A percentile compares a stretch with the other conserved stretches of the same genome.
Conservation (phyloP, 352 stramenopile genomes). For the Globisporangium parvum region DNA sequence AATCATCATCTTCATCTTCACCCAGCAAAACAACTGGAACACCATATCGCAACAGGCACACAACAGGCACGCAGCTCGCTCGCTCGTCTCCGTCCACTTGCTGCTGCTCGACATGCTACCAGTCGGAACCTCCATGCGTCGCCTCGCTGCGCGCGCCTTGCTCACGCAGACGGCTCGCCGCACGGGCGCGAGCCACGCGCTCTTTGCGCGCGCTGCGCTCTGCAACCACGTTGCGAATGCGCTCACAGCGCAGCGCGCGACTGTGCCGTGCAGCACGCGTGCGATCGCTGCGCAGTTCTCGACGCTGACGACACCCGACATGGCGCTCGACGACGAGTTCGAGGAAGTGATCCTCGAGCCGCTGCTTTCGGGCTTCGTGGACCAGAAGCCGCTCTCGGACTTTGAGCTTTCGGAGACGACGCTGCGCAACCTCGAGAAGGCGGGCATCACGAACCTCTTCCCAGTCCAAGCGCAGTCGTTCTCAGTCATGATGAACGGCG, state of each 20-base stretch:
- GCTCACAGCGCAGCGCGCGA: background rate
- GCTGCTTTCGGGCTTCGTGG: conserved; percentile 44
- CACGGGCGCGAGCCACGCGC: background rate
- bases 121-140: conserved; percentile 22
- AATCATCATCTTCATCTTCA: too few species aligned
- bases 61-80: conserved; percentile 4
- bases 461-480: conserved; percentile 82
- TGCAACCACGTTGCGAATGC: conserved; percentile 20
- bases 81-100: conserved; percentile 1
- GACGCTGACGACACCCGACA: background rate
- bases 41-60: conserved; percentile 12
- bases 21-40: too few species aligned
- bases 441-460: conserved; percentile 78
- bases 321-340: conserved; percentile 22
- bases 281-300: conserved; percentile 1
- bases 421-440: conserved; percentile 49
- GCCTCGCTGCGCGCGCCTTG: conserved; percentile 14
- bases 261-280: conserved; percentile 33
- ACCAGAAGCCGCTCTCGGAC: conserved; percentile 65
- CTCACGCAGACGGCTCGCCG: conserved; percentile 1
- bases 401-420: conserved; percentile 56
- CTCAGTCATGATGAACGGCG: conserved; percentile 66
- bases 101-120: conserved; percentile 24
- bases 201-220: conserved; percentile 5
- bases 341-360: conserved; percentile 47